phyloP scores from a whole-genome alignment of 163 green algal genomes.

The Chlorella variabilis region DNA sequence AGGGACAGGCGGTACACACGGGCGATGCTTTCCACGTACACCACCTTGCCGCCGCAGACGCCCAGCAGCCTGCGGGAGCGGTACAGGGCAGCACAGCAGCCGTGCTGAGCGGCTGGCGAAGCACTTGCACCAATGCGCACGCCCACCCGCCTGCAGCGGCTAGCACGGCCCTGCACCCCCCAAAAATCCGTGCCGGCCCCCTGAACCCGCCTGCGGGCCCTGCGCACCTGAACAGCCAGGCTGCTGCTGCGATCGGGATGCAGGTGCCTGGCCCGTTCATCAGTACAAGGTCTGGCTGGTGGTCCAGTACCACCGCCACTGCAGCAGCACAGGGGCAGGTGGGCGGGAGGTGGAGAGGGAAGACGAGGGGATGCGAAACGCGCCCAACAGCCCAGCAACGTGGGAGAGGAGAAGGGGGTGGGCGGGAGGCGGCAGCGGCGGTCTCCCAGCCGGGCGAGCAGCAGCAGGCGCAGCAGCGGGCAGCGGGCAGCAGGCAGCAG shows the following conservation, averaged over 20 bases:
- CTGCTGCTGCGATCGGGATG: conserved; percentile 82
- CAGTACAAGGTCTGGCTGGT: conserved; percentile 76
- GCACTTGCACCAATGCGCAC: no score
- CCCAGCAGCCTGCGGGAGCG: conserved; percentile 61
- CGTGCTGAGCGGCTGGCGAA: neutral
- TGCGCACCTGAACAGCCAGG: conserved; percentile 38
- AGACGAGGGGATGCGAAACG: no score
- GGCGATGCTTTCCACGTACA: conserved; percentile 95
- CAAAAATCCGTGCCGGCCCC: no score
- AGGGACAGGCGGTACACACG: conserved; percentile 83
- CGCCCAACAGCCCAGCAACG: neutral
- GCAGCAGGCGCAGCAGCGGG: neutral
- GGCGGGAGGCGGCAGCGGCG: no score
- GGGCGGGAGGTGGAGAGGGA: no score
- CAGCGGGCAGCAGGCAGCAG: neutral
- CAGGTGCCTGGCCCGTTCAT: conserved; percentile 94
- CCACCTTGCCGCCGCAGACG: conserved; percentile 56
- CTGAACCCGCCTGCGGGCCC: no score
- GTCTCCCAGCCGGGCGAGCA: no score
- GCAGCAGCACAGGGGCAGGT: neutral
- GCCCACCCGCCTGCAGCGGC: no score
- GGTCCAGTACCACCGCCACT: conserved; percentile 56
- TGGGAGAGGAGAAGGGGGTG: no score
- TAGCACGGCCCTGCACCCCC: no score
- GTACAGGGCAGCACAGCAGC: no score